Conservation (phyloP, 1,284 basidiomycete species). For the Pseudozyma pruni region DNA sequence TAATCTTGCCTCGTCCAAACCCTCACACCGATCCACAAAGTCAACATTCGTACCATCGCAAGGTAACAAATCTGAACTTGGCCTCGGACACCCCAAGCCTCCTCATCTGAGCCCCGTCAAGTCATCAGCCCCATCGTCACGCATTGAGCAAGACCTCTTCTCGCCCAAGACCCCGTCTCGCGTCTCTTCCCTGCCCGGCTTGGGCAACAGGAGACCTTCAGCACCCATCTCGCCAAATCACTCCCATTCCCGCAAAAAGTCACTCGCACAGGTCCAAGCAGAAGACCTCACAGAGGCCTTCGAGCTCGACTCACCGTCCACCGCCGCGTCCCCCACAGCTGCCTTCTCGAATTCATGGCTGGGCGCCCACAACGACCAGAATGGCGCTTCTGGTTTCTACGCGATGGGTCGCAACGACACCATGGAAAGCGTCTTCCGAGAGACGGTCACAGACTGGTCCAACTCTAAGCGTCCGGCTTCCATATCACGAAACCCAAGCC, state of each 20-base stretch:
- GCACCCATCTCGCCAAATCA: slow-evolving; percentile 46
- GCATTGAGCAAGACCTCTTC: slow-evolving; percentile 7
- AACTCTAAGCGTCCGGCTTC: slow-evolving; percentile 24
- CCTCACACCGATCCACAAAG: slow-evolving; percentile 29
- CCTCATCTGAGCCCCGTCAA: slow-evolving; percentile 4
- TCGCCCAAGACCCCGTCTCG: slow-evolving; percentile 30
- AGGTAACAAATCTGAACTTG: slow-evolving; percentile 10
- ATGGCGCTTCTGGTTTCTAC: slow-evolving; percentile 52
- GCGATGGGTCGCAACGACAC: slow-evolving; percentile 64
- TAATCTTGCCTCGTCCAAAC: slow-evolving; percentile 2
- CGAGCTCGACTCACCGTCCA: slow-evolving; percentile 42
- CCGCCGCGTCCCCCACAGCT: slow-evolving; percentile 7
- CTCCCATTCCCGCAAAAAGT: slow-evolving; percentile 64
- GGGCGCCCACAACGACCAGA: slow-evolving; percentile 1
- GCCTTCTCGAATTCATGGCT: slow-evolving; percentile 13
- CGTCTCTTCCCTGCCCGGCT: slow-evolving; percentile 19
- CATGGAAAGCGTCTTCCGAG: slow-evolving; percentile 67
- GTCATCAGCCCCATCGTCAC: not conserved
- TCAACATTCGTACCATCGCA: slow-evolving; percentile 12
- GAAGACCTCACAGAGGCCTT: slow-evolving; percentile 63
- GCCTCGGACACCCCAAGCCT: slow-evolving; percentile 15
- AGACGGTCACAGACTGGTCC: slow-evolving; percentile 62
- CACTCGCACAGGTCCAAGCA: slow-evolving; percentile 57
- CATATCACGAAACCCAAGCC: slow-evolving; percentile 7
- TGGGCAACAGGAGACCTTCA: slow-evolving; percentile 19